A percentile compares a stretch with the other conserved stretches of the same genome.
These are phyloP conservation scores for Ulota crispa DNA, from an alignment of 225 moss, liverwort and hornwort genomes.

Conservation along the genomic window DNA sequence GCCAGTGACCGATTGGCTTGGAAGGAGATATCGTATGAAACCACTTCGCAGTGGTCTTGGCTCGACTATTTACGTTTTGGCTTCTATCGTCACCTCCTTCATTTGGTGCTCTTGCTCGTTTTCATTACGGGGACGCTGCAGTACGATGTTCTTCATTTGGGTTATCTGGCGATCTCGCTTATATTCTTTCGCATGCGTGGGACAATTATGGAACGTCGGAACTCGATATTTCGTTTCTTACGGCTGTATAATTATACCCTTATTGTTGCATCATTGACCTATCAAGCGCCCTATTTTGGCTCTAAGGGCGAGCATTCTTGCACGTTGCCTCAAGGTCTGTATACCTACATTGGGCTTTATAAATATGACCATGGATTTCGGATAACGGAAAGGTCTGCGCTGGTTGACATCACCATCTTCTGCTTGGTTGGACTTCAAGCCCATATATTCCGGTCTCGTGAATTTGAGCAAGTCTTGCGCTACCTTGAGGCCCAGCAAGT, in stretches of 20 bases:
- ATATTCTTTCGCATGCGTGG: slow-evolving; percentile 97
- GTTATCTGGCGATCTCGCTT: slow-evolving; percentile 89
- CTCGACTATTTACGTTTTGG: slow-evolving; percentile 84
- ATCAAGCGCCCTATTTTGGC: slow-evolving; percentile 91
- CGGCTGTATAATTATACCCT: slow-evolving; percentile 90
- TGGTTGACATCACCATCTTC: slow-evolving; percentile 96
- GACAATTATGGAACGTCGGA: slow-evolving; percentile 88
- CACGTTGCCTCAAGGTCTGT: slow-evolving; percentile 61
- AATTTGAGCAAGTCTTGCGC: slow-evolving; percentile 94
- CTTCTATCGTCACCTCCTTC: slow-evolving; percentile 91
- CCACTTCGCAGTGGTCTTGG: slow-evolving; percentile 85
- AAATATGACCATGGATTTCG: slow-evolving; percentile 93
- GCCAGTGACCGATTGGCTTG: slow-evolving; percentile 82
- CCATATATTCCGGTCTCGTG: slow-evolving; percentile 83
- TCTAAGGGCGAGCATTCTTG: slow-evolving; percentile 50
- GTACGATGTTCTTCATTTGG: slow-evolving; percentile 93
- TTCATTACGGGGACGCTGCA: slow-evolving; percentile 97
- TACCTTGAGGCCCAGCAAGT: slow-evolving; percentile 95
- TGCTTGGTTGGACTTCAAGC: slow-evolving; percentile 89
- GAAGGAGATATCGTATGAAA: slow-evolving; percentile 93
- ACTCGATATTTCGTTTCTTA: slow-evolving; percentile 79
- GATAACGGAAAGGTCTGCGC: slow-evolving; percentile 89
- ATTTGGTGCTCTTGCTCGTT: slow-evolving; percentile 87
- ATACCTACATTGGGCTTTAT: slow-evolving; percentile 80
- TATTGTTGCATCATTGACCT: slow-evolving; percentile 79